Evolutionary conservation across 2,329 filamentous ascomycete species (phyloP), one percentile per base, ranked within the genome.

Genomic region (Macrophomina pseudophaseolina): DNA sequence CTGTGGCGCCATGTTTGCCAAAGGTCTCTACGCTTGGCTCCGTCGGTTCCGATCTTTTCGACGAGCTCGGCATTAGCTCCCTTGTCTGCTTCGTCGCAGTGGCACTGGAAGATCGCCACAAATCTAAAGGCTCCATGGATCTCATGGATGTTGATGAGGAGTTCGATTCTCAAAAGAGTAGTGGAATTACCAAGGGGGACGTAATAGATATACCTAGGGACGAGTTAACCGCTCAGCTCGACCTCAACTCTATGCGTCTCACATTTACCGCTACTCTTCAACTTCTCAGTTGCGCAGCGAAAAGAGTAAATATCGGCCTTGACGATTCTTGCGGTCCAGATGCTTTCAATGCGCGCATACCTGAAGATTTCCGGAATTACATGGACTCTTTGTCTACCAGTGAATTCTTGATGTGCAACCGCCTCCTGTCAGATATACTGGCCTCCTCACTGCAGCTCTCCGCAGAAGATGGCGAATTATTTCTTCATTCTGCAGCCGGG

Each of bases 141-240:
- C 74, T 83, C 5, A 90, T 91, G 88, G 89, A 92, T 65, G 72
- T 93, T 5, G 90, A 93, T 71, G 83, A 84, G 40, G 83, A 86
- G 12, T 88, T 90, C 65, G 85, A 87, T 48, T 88, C 87, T 0
- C 87, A 90, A 70, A 80, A 80, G 63, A 88, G 84, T 68, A 82
- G 81, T 30, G 79, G 80, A 16, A 68, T 74, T 1, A 74, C 80
- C 35, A 80, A 78, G 38, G 38, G 62, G 3, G 53, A 70, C 49
- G 70, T 76, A 46, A 67, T 70, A 1, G 71, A 77, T 23, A 73
- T 84, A 16, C 73, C 87, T 49, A 81, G 87, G 49, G 82, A 86
- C 82, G 72, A 78, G 42, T 53, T 76, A 12, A 69, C 71, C 30
- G 75, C 74, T 9, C 67, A 68, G 5, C 35, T 60, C 9, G 54